Evolutionary conservation across 176 grass and related monocot genomes (phyloP).

Genomic region (Elymus sibiricus): DNA sequence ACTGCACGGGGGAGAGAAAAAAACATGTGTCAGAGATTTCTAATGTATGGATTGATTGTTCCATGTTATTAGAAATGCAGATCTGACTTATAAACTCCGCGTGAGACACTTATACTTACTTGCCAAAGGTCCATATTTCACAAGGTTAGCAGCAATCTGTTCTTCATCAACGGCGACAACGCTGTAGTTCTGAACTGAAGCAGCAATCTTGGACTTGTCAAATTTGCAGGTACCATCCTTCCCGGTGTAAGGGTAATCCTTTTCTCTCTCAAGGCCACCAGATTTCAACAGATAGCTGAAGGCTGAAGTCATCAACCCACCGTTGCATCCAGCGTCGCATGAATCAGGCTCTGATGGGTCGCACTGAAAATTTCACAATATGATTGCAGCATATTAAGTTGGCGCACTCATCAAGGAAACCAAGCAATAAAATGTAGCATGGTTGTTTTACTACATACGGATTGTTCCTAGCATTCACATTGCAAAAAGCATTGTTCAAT

Average conservation of each 20-base stretch:
- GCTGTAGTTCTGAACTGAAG: conserved; percentile 76
- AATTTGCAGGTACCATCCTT: conserved; percentile 66
- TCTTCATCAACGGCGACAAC: conserved; percentile 73
- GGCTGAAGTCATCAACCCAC: conserved; percentile 76
- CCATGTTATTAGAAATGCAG: neutral
- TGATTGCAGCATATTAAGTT: conserved; percentile 1
- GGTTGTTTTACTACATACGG: neutral
- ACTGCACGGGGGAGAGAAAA: conserved; percentile 36
- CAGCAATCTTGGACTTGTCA: conserved; percentile 78
- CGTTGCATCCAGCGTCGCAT: conserved; percentile 79
- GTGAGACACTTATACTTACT: conserved; percentile 46
- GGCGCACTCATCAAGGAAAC: neutral
- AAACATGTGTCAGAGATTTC: neutral
- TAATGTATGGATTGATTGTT: neutral
- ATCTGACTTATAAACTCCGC: neutral
- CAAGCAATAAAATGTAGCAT: neutral
- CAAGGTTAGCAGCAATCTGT: conserved; percentile 77
- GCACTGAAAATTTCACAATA: conserved; percentile 54
- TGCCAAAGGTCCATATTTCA: conserved; percentile 75
- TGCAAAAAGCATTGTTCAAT: neutral
- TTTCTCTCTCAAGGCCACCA: conserved; percentile 76
- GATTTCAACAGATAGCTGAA: conserved; percentile 80
- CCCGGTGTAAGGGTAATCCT: conserved; percentile 81
- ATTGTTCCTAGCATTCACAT: neutral
- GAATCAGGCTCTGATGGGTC: conserved; percentile 61